Evolutionary conservation across 768 basidiomycete genomes (phyloP).

Genomic region (Aureoboletus auriporus): DNA sequence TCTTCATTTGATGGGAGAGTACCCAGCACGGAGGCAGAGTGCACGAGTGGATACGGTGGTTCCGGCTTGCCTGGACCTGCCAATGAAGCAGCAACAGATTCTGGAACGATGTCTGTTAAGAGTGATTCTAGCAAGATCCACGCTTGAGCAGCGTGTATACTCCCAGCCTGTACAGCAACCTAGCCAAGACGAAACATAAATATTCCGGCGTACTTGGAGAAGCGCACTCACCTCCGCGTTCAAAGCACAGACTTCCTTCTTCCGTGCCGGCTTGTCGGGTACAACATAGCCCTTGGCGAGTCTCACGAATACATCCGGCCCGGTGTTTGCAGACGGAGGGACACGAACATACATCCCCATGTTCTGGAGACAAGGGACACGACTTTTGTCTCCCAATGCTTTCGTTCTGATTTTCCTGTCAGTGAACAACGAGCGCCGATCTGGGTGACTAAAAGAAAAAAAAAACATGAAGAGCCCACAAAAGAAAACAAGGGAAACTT

Average conservation of each 20-base stretch:
- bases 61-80: slow-evolving; percentile 17
- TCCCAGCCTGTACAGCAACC: slow-evolving; percentile 59
- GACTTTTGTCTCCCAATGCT: slow-evolving; percentile 53
- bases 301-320: slow-evolving; percentile 41
- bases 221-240: slow-evolving; percentile 52
- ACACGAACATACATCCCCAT: slow-evolving; percentile 46
- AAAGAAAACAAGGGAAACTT: slow-evolving; percentile 20
- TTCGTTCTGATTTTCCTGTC: slow-evolving; percentile 43
- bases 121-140: slow-evolving; percentile 66
- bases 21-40: slow-evolving; percentile 42
- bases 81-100: slow-evolving; percentile 25
- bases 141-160: slow-evolving; percentile 52
- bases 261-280: slow-evolving; percentile 34
- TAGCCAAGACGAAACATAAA: slow-evolving; percentile 18
- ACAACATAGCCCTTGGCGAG: slow-evolving; percentile 66
- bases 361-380: slow-evolving; percentile 50
- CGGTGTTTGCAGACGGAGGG: slow-evolving; percentile 21
- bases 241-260: slow-evolving; percentile 43
- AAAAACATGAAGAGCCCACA: neutral
- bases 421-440: slow-evolving; percentile 16
- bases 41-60: slow-evolving; percentile 27
- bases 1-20: slow-evolving; percentile 29
- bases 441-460: slow-evolving; percentile 34
- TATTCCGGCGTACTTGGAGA: neutral
- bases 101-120: slow-evolving; percentile 46